Conservation (phyloP, 306 rosid genomes). For the Elaeagnus macrophylla region DNA sequence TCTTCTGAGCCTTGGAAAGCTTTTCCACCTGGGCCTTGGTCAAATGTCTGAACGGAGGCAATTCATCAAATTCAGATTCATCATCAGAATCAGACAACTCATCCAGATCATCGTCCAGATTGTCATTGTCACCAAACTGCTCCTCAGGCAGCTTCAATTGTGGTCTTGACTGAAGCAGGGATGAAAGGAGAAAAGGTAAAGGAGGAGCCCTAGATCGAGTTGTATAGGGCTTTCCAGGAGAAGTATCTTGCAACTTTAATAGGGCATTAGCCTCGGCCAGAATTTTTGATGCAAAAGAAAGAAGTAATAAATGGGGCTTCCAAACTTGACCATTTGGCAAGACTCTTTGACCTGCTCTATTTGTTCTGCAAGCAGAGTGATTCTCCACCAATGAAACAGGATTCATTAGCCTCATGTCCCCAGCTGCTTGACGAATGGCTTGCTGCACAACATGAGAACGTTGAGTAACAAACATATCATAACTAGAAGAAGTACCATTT, state of each 20-base stretch:
- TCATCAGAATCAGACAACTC: slow-evolving; percentile 87
- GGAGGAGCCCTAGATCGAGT: slow-evolving; percentile 76
- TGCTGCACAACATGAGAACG: slow-evolving; percentile 97
- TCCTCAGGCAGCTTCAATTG: slow-evolving; percentile 82
- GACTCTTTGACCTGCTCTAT: slow-evolving; percentile 94
- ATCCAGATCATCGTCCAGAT: slow-evolving; percentile 62
- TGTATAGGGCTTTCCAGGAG: slow-evolving; percentile 70
- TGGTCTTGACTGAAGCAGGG: slow-evolving; percentile 89
- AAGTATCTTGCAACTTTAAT: slow-evolving; percentile 85
- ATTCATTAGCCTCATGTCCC: slow-evolving; percentile 97
- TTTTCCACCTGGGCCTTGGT: slow-evolving; percentile 64
- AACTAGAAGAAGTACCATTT: slow-evolving; percentile 80
- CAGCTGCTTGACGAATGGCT: slow-evolving; percentile 99
- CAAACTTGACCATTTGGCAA: slow-evolving; percentile 99
- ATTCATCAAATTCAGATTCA: slow-evolving; percentile 64
- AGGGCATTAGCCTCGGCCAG: slow-evolving; percentile 92
- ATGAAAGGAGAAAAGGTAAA: slow-evolving; percentile 78
- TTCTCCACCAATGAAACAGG: slow-evolving; percentile 95
- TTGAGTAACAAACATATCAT: slow-evolving; percentile 93
- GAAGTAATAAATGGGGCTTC: slow-evolving; percentile 89
- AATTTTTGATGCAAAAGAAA: slow-evolving; percentile 95
- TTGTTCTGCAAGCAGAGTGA: slow-evolving; percentile 90
- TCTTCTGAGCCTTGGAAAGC: slow-evolving; percentile 68
- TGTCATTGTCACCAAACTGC: slow-evolving; percentile 71
- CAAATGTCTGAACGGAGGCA: slow-evolving; percentile 79